Evolutionary conservation across 2,329 filamentous ascomycete genomes (phyloP).

Genomic region (Albifimbria verrucaria): DNA sequence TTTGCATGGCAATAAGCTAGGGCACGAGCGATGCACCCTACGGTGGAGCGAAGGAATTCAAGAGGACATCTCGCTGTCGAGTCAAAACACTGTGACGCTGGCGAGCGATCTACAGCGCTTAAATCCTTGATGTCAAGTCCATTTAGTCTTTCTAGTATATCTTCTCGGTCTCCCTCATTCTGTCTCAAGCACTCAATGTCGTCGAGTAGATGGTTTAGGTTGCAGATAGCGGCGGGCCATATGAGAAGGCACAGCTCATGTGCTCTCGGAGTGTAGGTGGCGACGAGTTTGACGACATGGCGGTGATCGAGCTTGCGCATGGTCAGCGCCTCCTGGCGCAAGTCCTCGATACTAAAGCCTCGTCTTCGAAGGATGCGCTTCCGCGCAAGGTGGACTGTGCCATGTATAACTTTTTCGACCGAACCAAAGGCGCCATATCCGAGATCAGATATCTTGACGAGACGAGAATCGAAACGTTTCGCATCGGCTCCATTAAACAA

Average conservation of each 20-base stretch:
- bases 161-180: constrained; percentile 35
- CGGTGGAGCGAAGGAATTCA: constrained; percentile 37
- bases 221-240: constrained; percentile 46
- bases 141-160: constrained; percentile 34
- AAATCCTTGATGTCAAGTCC: constrained; percentile 35
- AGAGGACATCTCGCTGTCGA: constrained; percentile 30
- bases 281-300: constrained; percentile 45
- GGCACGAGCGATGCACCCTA: constrained; percentile 43
- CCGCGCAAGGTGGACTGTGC: constrained; percentile 39
- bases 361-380: constrained; percentile 38
- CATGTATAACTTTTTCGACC: constrained; percentile 40
- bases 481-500: constrained; percentile 26
- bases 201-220: constrained; percentile 37
- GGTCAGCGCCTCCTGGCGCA: constrained; percentile 42
- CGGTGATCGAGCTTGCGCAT: constrained; percentile 46
- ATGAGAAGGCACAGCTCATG: constrained; percentile 42
- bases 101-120: constrained; percentile 28
- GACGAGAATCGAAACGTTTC: constrained; percentile 29
- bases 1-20: constrained; percentile 39
- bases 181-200: constrained; percentile 39
- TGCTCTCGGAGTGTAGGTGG: constrained; percentile 39
- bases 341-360: constrained; percentile 33
- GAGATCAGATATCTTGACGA: constrained; percentile 30
- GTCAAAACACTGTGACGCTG: constrained; percentile 15
- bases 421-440: constrained; percentile 40